Evolutionary conservation across 352 stramenopile species (phyloP), one percentile per base, ranked within the genome.

Genomic region (Plasmopara muralis): DNA sequence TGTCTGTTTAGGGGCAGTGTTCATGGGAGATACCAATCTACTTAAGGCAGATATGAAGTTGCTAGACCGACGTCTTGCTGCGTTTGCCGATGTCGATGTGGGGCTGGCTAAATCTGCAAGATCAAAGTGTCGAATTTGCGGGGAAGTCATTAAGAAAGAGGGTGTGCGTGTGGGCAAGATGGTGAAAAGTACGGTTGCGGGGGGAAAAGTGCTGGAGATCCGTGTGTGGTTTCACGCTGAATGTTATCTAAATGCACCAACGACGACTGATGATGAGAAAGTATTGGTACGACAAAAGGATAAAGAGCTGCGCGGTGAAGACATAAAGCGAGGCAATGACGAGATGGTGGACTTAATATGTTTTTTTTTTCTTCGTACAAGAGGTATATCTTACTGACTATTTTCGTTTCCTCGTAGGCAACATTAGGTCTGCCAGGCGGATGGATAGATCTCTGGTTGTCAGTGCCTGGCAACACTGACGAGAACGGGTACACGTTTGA

Each of bases 1-100:
- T 50, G 40, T 52, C 28, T 84, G 74, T 47, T 43, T 89, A 1
- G 81, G 81, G 7, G 75, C 76, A 2, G 52, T 91, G 2, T 77
- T 91, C 52, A 88, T 91, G 77, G 81, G 76, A 16, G 81, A 91
- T 43, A 89, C 62, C 5, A 89, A 91, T 57, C 51, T 91, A 20
- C 41, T 91, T 16, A 62, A 63, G 15, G 56, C 56, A 0, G 81
- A 91, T 43, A 70, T 87, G 60, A 80, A 74, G 43, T 48, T 86
- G 15, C 56, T 89, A 46, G 77, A 88, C 59, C 37, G 54, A 33
- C 38, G 50, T 15, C 46, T 72, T 8, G 64, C 63, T 0, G 55
- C 29, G 1, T 50, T 70, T 10, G 64, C 57, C 3, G 66, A 81
- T 44, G 45, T 91, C 25, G 68, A 74, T 7, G 58, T 88, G 5